A percentile compares a stretch with the other conserved stretches of the same genome.
Conservation (phyloP, 441 rosid species). For the Iberis amara region DNA sequence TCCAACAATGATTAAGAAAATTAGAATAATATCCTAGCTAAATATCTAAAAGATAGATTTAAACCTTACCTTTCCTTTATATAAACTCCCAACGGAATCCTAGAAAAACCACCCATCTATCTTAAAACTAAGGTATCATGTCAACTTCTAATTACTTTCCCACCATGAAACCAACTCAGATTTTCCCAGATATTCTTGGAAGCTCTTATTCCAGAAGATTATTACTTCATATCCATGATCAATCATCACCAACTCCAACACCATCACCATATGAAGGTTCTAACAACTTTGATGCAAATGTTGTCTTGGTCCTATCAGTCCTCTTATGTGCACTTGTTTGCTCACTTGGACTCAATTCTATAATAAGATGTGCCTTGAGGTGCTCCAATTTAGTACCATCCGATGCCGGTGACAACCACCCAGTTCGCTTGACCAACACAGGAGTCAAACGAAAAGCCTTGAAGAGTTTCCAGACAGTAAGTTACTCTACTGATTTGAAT, state of each 20-base stretch:
- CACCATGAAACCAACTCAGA: conserved; percentile 22
- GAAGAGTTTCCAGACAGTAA: conserved; percentile 58
- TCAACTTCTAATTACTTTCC: conserved; percentile 32
- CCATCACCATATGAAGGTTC: conserved; percentile 30
- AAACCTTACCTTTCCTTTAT: conserved; percentile 35
- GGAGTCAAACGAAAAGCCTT: conserved; percentile 64
- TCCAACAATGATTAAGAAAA: conserved; percentile 10
- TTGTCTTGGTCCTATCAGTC: conserved; percentile 68
- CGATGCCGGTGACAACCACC: conserved; percentile 22
- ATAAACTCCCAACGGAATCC: conserved; percentile 32
- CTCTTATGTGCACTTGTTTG: conserved; percentile 69
- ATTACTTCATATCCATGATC: conserved; percentile 31
- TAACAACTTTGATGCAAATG: conserved; percentile 59
- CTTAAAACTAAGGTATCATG: conserved; percentile 34
- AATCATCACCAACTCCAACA: conserved; percentile 30
- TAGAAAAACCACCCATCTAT: conserved; percentile 16
- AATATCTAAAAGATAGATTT: conserved; percentile 23
- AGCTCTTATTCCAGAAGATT: conserved; percentile 51
- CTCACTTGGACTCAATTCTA: conserved; percentile 61
- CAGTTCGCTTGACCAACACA: conserved; percentile 42
- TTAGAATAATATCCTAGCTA: conserved; percentile 8
- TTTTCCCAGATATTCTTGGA: conserved; percentile 35
- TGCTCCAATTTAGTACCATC: conserved; percentile 49
- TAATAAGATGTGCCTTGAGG: conserved; percentile 58
- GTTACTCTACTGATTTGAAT: conserved; percentile 46